Base-by-base conservation (phyloP, 768 basidiomycete genomes). In the Suillus brevipes region DNA sequence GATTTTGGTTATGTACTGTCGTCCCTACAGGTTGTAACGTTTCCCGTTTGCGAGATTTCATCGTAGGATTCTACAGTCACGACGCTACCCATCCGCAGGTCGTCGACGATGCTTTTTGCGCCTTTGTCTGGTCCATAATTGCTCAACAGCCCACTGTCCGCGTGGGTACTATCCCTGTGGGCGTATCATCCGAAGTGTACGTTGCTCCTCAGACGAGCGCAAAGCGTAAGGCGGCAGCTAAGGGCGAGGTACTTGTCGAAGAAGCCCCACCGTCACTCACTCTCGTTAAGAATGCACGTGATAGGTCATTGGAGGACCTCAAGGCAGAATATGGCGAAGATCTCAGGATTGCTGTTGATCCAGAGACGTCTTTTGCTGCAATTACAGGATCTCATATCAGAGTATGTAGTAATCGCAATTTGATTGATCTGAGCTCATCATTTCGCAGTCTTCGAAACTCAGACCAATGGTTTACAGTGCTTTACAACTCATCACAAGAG, bases 301-400 rank as follows among this genome's bases (percentile, higher is more conserved):
- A 77, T n/a, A 80, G 78, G 62, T 75, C 86, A 16, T 71, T 95
- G 59, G 82, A 86, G 13, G 83, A 87, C 40, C 78, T 94, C 65
- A 79, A 81, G 52, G 67, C 76, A 55, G 75, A 85, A 67, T 84
- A 90, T 72, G 90, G 90, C 7, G 82, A 86, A 61, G 77, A 79
- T 2, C 75, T 96, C 45, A 83, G 94, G 66, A 84, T 96, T 64
- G 90, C 91, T 6, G 86, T 90, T 1, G 88, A 92, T 66, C 83
- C 88, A 12, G 87, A 91, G 68, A 86, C 88, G 6, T 88, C 85
- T 23, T 92, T 92, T 75, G 82, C 84, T 45, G 91, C 92, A 6
- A 84, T 96, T 50, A 95, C 92, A 18, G 95, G 94, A 5, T 91
- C 90, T 14, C 94, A 95, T 77, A 88, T 89, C 62, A 82, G 89